Evolutionary conservation across 371 early-diverging fungal genomes (phyloP).

Genomic region (Mortierella sp.): DNA sequence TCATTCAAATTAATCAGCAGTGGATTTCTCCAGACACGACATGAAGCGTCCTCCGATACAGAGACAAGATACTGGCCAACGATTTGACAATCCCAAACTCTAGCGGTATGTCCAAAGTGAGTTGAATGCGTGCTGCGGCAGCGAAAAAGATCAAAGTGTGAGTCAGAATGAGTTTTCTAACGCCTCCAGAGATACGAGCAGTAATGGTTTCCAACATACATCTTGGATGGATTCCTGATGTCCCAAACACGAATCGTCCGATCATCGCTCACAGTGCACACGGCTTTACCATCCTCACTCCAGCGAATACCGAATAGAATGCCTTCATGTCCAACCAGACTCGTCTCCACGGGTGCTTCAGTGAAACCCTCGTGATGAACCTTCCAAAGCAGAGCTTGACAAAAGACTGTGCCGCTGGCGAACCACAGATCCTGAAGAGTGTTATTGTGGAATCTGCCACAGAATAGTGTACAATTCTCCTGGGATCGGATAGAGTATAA

Average conservation of each 20-base stretch:
- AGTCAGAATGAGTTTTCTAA: neutral
- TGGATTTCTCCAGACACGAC: slow-evolving; percentile 81
- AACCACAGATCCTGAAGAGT: slow-evolving; percentile 62
- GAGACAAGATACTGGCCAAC: slow-evolving; percentile 60
- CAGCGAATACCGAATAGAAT: slow-evolving; percentile 86
- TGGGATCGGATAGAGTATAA: slow-evolving; percentile 44
- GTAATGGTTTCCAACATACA: slow-evolving; percentile 15
- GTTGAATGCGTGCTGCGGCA: slow-evolving; percentile 58
- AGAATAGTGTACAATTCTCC: slow-evolving; percentile 58
- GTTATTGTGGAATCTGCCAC: slow-evolving; percentile 73
- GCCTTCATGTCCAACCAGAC: slow-evolving; percentile 77
- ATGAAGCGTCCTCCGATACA: slow-evolving; percentile 73
- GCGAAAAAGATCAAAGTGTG: neutral
- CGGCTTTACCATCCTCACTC: slow-evolving; percentile 62
- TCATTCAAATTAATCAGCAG: slow-evolving; percentile 31
- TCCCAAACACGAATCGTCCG: slow-evolving; percentile 86
- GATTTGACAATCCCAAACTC: slow-evolving; percentile 85
- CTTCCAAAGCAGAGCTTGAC: slow-evolving; percentile 81
- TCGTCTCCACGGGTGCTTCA: slow-evolving; percentile 61
- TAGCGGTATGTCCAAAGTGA: slow-evolving; percentile 84
- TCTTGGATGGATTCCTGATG: slow-evolving; percentile 24
- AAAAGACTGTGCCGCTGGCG: slow-evolving; percentile 88
- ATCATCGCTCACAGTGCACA: slow-evolving; percentile 87
- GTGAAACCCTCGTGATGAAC: slow-evolving; percentile 42
- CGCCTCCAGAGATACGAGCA: neutral